Conservation (phyloP, 2,329 filamentous ascomycete species). For the Didymella segeticola region DNA sequence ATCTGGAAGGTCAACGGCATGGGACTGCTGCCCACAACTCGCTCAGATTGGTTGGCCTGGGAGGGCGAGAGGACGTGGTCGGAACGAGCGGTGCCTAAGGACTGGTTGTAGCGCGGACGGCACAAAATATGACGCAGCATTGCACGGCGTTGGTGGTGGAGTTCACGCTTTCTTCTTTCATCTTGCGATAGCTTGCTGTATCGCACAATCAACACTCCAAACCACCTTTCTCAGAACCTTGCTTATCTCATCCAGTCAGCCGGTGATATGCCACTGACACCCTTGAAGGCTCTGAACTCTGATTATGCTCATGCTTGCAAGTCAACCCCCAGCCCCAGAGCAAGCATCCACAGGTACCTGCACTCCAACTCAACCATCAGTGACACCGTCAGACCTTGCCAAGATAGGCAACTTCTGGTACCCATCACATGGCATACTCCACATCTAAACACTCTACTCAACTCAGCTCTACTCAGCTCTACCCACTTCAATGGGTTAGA, state of each 20-base stretch:
- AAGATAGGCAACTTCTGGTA: constrained; percentile 2
- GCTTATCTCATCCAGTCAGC: too few species aligned
- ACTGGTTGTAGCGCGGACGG: constrained; percentile 44
- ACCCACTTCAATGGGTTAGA: too few species aligned
- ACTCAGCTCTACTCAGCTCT: too few species aligned
- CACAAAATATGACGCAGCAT: not conserved
- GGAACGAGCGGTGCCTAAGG: constrained; percentile 45
- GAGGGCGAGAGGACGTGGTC: constrained; percentile 69
- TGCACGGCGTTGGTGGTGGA: constrained; percentile 11
- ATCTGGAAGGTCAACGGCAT: constrained; percentile 97
- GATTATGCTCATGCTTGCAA: not conserved
- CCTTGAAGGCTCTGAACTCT: not conserved
- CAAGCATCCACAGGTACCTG: constrained; percentile 6
- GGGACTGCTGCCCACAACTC: constrained; percentile 94
- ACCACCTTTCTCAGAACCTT: not conserved
- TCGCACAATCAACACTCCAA: not conserved
- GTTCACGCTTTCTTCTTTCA: not conserved
- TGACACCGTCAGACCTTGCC: not conserved
- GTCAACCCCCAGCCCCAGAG: not conserved
- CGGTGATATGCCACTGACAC: not conserved
- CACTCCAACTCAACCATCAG: constrained; percentile 4
- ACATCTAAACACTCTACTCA: too few species aligned
- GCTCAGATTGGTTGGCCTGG: constrained; percentile 98
- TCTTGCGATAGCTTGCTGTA: not conserved
- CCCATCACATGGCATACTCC: not conserved